A percentile compares a stretch with the other conserved stretches of the same genome.
Evolutionary conservation across 352 stramenopile genomes (phyloP).

Genomic region (Globisporangium nodosum): DNA sequence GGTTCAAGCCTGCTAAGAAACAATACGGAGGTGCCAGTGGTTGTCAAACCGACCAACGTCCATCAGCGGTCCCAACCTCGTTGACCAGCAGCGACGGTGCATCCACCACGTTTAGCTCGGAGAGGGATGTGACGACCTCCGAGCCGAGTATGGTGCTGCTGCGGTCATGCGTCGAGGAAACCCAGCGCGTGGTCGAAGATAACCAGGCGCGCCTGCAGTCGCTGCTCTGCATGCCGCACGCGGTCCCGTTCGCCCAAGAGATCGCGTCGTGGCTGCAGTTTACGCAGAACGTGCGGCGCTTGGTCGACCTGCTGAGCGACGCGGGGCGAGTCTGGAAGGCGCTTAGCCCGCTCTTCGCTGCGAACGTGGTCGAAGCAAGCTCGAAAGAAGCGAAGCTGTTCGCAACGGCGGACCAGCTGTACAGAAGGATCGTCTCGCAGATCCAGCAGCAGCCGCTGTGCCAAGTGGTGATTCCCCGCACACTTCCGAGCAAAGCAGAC

Average conservation of each 20-base stretch:
- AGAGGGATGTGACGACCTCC: not conserved
- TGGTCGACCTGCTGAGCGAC: constrained; percentile 32
- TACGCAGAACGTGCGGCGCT: constrained; percentile 24
- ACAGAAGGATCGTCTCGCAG: constrained; percentile 18
- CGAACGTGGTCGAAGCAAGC: constrained; percentile 35
- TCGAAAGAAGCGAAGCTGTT: constrained; percentile 43
- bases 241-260: constrained; percentile 31
- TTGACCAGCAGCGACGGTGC: not conserved
- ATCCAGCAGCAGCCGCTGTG: constrained; percentile 31
- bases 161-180: constrained; percentile 33
- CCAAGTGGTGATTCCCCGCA: constrained; percentile 22
- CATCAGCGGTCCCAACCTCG: not conserved
- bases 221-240: constrained; percentile 40
- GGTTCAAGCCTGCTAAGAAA: constrained; percentile 28
- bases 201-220: constrained; percentile 48
- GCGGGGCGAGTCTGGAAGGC: constrained; percentile 48
- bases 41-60: no score
- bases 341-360: constrained; percentile 43
- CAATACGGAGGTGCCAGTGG: not conserved
- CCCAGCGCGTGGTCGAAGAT: constrained; percentile 53
- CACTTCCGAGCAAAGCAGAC: not conserved
- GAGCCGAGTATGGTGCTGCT: constrained; percentile 11
- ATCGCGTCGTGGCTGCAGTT: constrained; percentile 51
- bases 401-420: constrained; percentile 32
- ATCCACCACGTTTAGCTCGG: not conserved